Evolutionary conservation across 2,329 filamentous ascomycete genomes (phyloP).

Genomic region (Penicillium aurantiogriseum): DNA sequence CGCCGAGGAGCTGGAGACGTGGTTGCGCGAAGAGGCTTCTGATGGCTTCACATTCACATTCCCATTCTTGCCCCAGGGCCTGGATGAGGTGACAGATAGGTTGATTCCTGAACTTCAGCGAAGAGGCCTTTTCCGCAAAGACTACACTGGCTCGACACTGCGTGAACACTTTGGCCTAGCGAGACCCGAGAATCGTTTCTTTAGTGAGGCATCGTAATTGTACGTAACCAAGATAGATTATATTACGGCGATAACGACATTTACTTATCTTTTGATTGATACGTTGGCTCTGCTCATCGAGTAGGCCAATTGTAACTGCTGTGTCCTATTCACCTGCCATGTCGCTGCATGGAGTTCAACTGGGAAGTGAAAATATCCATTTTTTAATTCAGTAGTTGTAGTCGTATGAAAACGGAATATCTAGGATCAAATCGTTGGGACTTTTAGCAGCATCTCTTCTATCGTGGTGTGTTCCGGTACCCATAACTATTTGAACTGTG

Average conservation of each 20-base stretch:
- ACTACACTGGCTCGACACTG: conserved; percentile 54
- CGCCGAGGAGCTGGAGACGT: conserved; percentile 51
- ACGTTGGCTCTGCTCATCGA: neutral
- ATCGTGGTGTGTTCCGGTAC: neutral
- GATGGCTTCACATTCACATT: conserved; percentile 55
- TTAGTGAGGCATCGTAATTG: conserved; percentile 12
- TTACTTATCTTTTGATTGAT: neutral
- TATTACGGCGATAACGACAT: neutral
- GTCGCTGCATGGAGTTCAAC: neutral
- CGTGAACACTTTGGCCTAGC: conserved; percentile 56
- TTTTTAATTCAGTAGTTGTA: neutral
- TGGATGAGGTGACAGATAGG: conserved; percentile 50
- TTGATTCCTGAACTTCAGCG: conserved; percentile 54
- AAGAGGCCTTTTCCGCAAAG: conserved; percentile 51
- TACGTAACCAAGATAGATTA: neutral
- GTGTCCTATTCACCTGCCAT: neutral
- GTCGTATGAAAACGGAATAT: neutral
- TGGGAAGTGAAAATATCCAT: neutral
- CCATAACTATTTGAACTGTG: conserved; percentile 72
- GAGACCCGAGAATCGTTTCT: conserved; percentile 46
- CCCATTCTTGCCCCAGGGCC: conserved; percentile 52
- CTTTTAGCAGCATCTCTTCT: neutral
- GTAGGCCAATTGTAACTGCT: neutral
- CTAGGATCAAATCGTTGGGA: neutral
- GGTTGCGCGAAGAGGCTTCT: conserved; percentile 49